Conservation (phyloP, 2,329 filamentous ascomycete species). For the Acrocalymma vagum region DNA sequence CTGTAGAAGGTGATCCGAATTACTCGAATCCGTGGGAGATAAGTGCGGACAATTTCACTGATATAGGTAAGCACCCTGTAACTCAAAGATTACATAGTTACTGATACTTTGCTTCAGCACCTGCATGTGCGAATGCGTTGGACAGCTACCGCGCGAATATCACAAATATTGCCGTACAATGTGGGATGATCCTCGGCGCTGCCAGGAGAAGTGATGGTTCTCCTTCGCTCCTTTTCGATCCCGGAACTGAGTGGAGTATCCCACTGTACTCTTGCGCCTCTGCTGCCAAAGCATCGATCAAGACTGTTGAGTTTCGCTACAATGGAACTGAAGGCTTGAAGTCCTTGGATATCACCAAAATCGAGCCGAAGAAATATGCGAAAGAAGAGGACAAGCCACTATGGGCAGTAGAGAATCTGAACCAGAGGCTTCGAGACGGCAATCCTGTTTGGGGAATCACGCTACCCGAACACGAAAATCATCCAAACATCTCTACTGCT, state of each 20-base stretch:
- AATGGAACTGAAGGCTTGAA: constrained; percentile 52
- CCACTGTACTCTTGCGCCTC: constrained; percentile 57
- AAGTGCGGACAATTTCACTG: constrained; percentile 3
- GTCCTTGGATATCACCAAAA: constrained; percentile 42
- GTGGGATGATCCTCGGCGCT: constrained; percentile 52
- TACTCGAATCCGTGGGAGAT: constrained; percentile 25
- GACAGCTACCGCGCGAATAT: constrained; percentile 48
- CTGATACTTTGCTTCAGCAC: constrained; percentile 27
- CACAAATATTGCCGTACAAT: constrained; percentile 52
- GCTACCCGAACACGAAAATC: constrained; percentile 35
- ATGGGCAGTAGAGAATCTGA: constrained; percentile 50
- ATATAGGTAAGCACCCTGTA: constrained; percentile 6
- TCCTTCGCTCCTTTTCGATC: constrained; percentile 48
- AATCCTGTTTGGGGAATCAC: constrained; percentile 54
- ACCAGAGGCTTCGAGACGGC: constrained; percentile 20
- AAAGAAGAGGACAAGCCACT: constrained; percentile 41
- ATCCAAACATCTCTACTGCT: constrained; percentile 45
- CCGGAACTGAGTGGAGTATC: constrained; percentile 52
- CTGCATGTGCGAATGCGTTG: constrained; percentile 32
- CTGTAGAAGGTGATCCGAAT: constrained; percentile 32
- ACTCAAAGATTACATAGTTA: background rate
- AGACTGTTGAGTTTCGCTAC: constrained; percentile 52
- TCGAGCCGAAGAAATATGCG: constrained; percentile 49
- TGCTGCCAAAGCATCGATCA: constrained; percentile 53
- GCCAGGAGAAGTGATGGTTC: constrained; percentile 47